Evolutionary conservation across 768 basidiomycete species (phyloP).

Genomic region (Pisolithus microcarpus): DNA sequence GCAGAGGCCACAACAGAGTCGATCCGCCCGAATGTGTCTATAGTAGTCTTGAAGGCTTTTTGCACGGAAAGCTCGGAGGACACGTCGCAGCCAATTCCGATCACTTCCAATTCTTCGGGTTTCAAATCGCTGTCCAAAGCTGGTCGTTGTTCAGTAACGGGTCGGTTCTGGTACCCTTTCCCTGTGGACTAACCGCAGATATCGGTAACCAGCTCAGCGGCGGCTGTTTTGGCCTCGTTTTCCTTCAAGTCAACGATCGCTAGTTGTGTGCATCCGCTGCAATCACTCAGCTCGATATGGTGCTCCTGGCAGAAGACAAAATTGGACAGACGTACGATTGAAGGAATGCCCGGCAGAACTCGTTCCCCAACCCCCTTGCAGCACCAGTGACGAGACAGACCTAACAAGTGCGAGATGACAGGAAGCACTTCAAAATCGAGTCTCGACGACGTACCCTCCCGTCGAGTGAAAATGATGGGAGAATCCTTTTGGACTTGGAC

Average conservation of each 20-base stretch:
- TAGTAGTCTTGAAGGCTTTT: slow-evolving; percentile 57
- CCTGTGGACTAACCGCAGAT: slow-evolving; percentile 40
- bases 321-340: slow-evolving; percentile 48
- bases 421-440: not conserved
- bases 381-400: slow-evolving; percentile 92
- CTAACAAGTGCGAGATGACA: slow-evolving; percentile 29
- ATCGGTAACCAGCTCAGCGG: slow-evolving; percentile 53
- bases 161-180: slow-evolving; percentile 14
- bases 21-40: slow-evolving; percentile 59
- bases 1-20: slow-evolving; percentile 90
- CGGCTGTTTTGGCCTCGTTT: slow-evolving; percentile 59
- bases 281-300: slow-evolving; percentile 4
- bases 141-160: slow-evolving; percentile 25
- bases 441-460: slow-evolving; percentile 47
- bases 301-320: not conserved
- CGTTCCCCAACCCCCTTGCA: slow-evolving; percentile 83
- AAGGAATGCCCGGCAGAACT: slow-evolving; percentile 86
- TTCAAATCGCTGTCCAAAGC: slow-evolving; percentile 49
- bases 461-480: slow-evolving; percentile 74
- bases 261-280: slow-evolving; percentile 72
- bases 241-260: slow-evolving; percentile 79
- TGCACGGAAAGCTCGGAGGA: slow-evolving; percentile 75
- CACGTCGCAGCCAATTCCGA: slow-evolving; percentile 84
- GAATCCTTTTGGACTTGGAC: slow-evolving; percentile 37
- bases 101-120: slow-evolving; percentile 51